These are phyloP conservation scores for Plectosphaerella sp. DNA, from an alignment of 2,329 filamentous ascomycete genomes.

Conservation along the genomic window DNA sequence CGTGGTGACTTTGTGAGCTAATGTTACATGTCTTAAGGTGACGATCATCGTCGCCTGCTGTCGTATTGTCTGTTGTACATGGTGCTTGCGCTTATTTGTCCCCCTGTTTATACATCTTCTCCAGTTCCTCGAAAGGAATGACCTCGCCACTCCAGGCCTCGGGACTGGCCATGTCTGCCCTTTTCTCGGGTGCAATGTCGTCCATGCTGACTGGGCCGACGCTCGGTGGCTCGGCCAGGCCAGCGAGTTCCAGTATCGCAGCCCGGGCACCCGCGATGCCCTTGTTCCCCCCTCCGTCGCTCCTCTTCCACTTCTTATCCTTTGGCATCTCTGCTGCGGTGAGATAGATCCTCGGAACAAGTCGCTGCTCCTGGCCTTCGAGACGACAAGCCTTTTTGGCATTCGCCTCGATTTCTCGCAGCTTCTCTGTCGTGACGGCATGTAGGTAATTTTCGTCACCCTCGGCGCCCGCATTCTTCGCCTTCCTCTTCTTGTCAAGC, in stretches of 20 bases:
- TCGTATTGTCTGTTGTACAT: background rate
- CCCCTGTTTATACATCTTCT: conserved; percentile 13
- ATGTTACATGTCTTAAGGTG: too few relatives aligned
- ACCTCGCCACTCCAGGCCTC: conserved; percentile 23
- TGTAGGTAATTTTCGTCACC: conserved; percentile 13
- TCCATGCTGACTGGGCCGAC: background rate
- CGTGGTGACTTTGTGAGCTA: too few relatives aligned
- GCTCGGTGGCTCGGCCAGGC: conserved; percentile 16
- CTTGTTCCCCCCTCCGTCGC: conserved; percentile 20
- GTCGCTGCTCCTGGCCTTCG: conserved; percentile 13
- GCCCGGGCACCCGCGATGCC: conserved; percentile 34
- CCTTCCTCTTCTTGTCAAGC: conserved; percentile 15
- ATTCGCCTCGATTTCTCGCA: conserved; percentile 7
- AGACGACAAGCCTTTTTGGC: conserved; percentile 4
- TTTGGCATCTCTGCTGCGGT: conserved; percentile 32
- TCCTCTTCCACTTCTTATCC: conserved; percentile 16
- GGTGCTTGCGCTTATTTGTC: background rate
- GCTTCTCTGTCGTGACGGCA: conserved; percentile 13
- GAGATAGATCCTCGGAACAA: conserved; percentile 23
- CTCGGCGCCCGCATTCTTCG: conserved; percentile 13
- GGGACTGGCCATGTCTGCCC: conserved; percentile 8
- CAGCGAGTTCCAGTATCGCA: conserved; percentile 36
- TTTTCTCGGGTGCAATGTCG: background rate
- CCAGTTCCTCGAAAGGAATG: conserved; percentile 28
- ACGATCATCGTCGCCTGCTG: too few relatives aligned